Evolutionary conservation across 768 basidiomycete species (phyloP).

Genomic region (Amanita thiersii): DNA sequence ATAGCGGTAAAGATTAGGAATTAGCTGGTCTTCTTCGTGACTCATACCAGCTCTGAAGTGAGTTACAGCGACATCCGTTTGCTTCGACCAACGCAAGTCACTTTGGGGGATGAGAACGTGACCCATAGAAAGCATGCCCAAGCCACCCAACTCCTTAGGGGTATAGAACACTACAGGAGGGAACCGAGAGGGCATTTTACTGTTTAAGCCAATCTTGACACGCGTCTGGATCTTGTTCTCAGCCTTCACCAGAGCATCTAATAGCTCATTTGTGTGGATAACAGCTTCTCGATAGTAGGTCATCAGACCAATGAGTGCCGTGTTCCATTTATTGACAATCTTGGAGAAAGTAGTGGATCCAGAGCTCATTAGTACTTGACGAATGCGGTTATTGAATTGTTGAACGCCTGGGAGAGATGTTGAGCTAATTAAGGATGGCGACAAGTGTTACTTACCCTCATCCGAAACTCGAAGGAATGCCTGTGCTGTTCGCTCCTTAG

Average conservation of each 20-base stretch:
- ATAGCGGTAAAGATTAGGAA: slow-evolving; percentile 96
- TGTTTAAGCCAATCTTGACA: slow-evolving; percentile 98
- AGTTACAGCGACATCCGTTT: slow-evolving; percentile 94
- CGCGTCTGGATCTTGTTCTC: slow-evolving; percentile 99
- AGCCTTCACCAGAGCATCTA: slow-evolving; percentile 94
- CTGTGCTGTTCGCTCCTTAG: slow-evolving; percentile 95
- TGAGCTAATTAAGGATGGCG: slow-evolving; percentile 2
- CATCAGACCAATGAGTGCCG: slow-evolving; percentile 91
- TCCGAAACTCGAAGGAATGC: slow-evolving; percentile 98
- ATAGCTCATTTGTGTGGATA: slow-evolving; percentile 92
- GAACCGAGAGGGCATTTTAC: slow-evolving; percentile 99
- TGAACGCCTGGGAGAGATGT: slow-evolving; percentile 56
- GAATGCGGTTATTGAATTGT: slow-evolving; percentile 95
- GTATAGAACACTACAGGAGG: slow-evolving; percentile 95
- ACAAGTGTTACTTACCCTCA: slow-evolving; percentile 44
- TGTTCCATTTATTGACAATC: slow-evolving; percentile 98
- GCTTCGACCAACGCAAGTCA: slow-evolving; percentile 96
- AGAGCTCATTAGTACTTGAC: slow-evolving; percentile 96
- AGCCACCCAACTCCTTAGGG: slow-evolving; percentile 95
- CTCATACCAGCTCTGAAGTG: slow-evolving; percentile 99
- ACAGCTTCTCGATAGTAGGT: slow-evolving; percentile 98
- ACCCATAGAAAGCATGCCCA: slow-evolving; percentile 99
- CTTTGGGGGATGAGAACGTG: slow-evolving; percentile 98
- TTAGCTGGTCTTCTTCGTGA: slow-evolving; percentile 89
- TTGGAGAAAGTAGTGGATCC: slow-evolving; percentile 98